phyloP scores from a whole-genome alignment of 306 rosid species.

The Myrica gale region DNA sequence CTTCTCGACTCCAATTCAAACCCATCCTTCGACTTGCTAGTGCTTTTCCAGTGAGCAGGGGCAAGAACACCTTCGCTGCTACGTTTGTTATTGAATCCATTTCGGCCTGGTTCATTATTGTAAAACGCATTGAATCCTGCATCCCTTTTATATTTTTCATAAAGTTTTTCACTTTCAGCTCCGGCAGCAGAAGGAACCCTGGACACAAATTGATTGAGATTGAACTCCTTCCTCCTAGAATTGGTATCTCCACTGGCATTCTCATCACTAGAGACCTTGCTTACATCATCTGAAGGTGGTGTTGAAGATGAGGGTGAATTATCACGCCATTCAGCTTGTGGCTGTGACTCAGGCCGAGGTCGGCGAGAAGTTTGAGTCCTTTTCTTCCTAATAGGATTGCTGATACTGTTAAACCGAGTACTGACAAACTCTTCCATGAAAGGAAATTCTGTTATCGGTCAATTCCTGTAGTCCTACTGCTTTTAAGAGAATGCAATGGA shows the following conservation, averaged over 20 bases:
- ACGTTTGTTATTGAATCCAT: constrained; percentile 51
- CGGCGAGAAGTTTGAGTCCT: constrained; percentile 84
- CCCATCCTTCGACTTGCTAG: constrained; percentile 45
- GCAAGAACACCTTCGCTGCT: constrained; percentile 89
- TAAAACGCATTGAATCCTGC: constrained; percentile 50
- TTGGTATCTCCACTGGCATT: constrained; percentile 56
- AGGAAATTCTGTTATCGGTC: constrained; percentile 19
- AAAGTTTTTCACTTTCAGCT: constrained; percentile 43
- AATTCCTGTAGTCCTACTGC: constrained; percentile 24
- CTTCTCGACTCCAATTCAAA: constrained; percentile 44
- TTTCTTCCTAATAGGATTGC: constrained; percentile 69
- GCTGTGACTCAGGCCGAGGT: constrained; percentile 75
- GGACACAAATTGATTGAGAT: constrained; percentile 59
- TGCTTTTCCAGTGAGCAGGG: constrained; percentile 83
- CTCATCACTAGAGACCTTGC: constrained; percentile 80
- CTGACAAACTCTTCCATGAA: constrained; percentile 67
- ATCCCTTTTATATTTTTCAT: constrained; percentile 43
- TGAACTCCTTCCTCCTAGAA: constrained; percentile 68
- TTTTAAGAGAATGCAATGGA: constrained; percentile 13
- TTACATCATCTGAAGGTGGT: constrained; percentile 65
- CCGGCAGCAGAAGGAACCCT: constrained; percentile 38
- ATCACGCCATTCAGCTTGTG: constrained; percentile 49
- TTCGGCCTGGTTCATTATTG: constrained; percentile 48
- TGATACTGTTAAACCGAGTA: constrained; percentile 50
- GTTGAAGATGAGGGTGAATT: constrained; percentile 58